Base-by-base conservation (phyloP, 768 basidiomycete species). In the Tubosaeta sp. region DNA sequence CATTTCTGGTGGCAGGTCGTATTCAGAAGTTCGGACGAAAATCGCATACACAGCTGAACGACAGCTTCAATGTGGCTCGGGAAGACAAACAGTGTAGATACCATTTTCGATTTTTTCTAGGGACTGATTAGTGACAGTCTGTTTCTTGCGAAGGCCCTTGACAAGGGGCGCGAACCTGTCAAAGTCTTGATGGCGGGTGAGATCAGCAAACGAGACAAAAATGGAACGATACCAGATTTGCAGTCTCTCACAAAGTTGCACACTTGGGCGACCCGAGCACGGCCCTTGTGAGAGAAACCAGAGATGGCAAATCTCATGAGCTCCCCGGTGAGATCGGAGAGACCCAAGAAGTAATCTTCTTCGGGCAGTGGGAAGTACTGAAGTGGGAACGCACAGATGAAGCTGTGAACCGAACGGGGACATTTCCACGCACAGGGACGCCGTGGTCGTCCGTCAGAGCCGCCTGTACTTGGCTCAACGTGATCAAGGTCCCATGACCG, bases 281-380 rank as follows among this genome's bases (percentile, higher is more conserved):
- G 80, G 4, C 86, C 86, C 43, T 79, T 80, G 14, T 77, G 79
- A 3, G 82, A 73, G 38, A 93, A 82, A 43, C 88, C 82, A 43
- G 91, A 89, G 54, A 97, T 95, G 11, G 92, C 93, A 57, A 86
- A 88, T 32, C 95, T 81, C 97, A 98, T 97, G 25, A 98, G 81
- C 71, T 99, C 97, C 41, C 97, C 97, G 0, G 93, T 97, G 19
- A 99, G 77, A 70, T 99, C 97, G 7, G 91, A 90, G 27, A 98
- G 71, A 6, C 97, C 97, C 3, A 97, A 81, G 13, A 97, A 74
- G 64, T 97, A 98, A 65, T 98, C 95, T 37, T 87, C 83, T 32
- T 82, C 65, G 9, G 91, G 78, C 31, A 95, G 65, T 4, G 84
- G 81, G 59, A 94, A 87, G 57, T 80, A 88, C 94, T 95, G 66